Base-by-base conservation (phyloP, 1,284 basidiomycete species). In the Hypsizygus ulmarius region DNA sequence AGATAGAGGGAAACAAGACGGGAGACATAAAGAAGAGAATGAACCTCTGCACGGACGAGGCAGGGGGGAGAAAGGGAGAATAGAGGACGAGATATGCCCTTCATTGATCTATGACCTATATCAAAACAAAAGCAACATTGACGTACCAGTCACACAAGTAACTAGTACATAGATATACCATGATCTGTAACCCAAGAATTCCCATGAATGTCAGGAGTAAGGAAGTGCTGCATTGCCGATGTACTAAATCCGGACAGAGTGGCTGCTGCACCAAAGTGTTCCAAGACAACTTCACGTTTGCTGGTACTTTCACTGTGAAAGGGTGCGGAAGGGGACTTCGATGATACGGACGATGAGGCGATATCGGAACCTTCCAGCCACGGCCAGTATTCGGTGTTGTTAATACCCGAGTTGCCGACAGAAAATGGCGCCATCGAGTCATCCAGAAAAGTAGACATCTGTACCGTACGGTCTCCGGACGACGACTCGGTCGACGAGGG, bases 401-500 rank as follows among this genome's bases (percentile, higher is more conserved):
- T 53, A n/a, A 55, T 57, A 14, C 62, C 64, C 25, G 19, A 34
- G 16, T 46, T 29, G 21, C 35, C 34, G 1, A 44, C n/a, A 34
- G 42, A 48, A 15, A 43, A 49, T 11, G 40, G 12, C 16, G 37
- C 36, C 40, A 53, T 48, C n/a, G 52, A 34, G n/a, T 60, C 59
- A 47, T 81, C 79, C 54, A 72, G 63, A 45, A 78, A 78, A 0
- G 61, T 68, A 6, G 70, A 61, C 74, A 80, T 75, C 52, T 81
- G 79, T 15, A 80, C 66, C 0, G 77, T 81, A 14, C 71, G 70
- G 53, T 80, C 78, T 37, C 68, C 58, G 2, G 76, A 78, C 0
- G 68, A 69, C 3, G 75, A 81, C 47, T 77, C 78, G 1, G 77
- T 79, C 1, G 78, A 73, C 0, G 76, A 73, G 0, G 81, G 80